A percentile compares a stretch with the other conserved stretches of the same genome.
Evolutionary conservation across 495 filamentous ascomycete genomes (phyloP).

Genomic region (Lentithecium fluviatile): DNA sequence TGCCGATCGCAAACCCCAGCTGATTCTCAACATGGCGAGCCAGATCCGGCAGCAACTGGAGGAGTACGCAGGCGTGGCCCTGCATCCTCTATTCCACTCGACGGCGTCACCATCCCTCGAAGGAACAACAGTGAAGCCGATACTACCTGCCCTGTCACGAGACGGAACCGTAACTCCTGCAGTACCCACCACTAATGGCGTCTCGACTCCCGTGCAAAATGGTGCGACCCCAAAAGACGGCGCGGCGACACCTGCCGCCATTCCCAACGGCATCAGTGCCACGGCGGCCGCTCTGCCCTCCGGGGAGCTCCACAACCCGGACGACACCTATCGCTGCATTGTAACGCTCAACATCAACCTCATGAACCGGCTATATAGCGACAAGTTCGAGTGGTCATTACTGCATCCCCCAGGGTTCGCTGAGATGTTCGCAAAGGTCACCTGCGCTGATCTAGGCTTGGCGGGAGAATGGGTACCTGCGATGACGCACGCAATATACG

Average conservation of each 20-base stretch:
- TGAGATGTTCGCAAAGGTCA: conserved; percentile 86
- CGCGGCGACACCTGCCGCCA: conserved; percentile 49
- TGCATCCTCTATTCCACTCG: conserved; percentile 85
- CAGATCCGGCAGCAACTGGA: conserved; percentile 94
- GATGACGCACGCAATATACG: conserved; percentile 94
- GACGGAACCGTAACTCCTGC: conserved; percentile 49
- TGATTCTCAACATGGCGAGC: conserved; percentile 77
- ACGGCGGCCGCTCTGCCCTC: conserved; percentile 52
- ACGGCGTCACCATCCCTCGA: conserved; percentile 51
- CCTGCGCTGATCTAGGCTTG: conserved; percentile 87
- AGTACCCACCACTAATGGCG: conserved; percentile 24
- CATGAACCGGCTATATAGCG: conserved; percentile 86
- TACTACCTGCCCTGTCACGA: conserved; percentile 45
- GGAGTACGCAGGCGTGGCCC: conserved; percentile 90
- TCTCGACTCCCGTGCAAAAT: conserved; percentile 22
- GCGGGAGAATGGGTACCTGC: conserved; percentile 90
- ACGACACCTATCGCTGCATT: conserved; percentile 90
- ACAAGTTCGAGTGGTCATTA: conserved; percentile 98
- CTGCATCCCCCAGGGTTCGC: conserved; percentile 88
- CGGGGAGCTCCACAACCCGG: conserved; percentile 66
- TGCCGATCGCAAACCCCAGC: conserved; percentile 54
- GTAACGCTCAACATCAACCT: conserved; percentile 90
- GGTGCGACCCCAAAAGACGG: conserved; percentile 17
- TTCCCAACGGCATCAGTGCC: conserved; percentile 49
- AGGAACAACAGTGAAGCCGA: conserved; percentile 45